Evolutionary conservation across 257 asterid genomes (phyloP).

Genomic region (Solanum paucissectum): DNA sequence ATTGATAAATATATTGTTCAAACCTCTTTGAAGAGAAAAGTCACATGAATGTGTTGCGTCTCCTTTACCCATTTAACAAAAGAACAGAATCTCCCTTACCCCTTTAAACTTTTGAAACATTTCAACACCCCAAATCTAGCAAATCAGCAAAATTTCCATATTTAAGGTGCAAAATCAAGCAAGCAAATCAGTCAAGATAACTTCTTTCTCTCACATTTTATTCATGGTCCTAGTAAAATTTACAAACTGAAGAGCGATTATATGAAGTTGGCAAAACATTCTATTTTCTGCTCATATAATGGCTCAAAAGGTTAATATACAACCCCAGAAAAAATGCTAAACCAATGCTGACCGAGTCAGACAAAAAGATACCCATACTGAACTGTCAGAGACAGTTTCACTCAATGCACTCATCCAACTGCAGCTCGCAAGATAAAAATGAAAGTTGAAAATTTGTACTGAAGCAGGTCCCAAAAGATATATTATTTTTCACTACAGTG

Average conservation of each 20-base stretch:
- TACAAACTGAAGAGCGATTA: neutral
- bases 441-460: neutral
- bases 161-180: neutral
- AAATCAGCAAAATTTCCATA: neutral
- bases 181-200: neutral
- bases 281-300: neutral
- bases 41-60: neutral
- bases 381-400: neutral
- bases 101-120: neutral
- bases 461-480: neutral
- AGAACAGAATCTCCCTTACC: neutral
- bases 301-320: neutral
- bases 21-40: neutral
- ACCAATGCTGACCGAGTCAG: neutral
- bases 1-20: neutral
- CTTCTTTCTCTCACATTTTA: neutral
- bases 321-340: neutral
- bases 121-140: neutral
- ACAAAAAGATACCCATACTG: neutral
- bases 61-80: neutral
- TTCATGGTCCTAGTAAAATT: neutral
- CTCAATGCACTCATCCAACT: neutral
- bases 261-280: neutral
- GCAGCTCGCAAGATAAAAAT: neutral
- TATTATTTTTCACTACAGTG: neutral